phyloP scores from a whole-genome alignment of 805 yeast species.

The Ascoidea rubescens region DNA sequence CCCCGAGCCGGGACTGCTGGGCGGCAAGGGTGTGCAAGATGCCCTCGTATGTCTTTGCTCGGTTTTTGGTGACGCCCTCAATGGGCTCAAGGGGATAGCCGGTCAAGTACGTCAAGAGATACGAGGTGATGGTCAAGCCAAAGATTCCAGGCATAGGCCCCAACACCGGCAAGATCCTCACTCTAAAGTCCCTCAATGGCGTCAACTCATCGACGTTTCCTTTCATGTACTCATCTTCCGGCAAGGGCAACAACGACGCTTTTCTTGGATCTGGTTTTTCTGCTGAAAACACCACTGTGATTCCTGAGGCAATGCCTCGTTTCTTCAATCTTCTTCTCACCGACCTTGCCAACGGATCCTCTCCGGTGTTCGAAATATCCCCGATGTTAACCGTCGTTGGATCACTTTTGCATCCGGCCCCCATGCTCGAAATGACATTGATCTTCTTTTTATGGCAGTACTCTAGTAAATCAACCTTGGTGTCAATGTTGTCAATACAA shows the following conservation, averaged over 20 bases:
- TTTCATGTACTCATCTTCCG: constrained; percentile 64
- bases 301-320: constrained; percentile 60
- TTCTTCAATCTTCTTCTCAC: constrained; percentile 76
- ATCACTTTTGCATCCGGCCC: constrained; percentile 95
- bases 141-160: constrained; percentile 97
- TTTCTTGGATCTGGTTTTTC: constrained; percentile 96
- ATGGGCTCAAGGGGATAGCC: constrained; percentile 88
- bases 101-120: constrained; percentile 61
- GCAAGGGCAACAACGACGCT: constrained; percentile 75
- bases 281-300: constrained; percentile 82
- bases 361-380: constrained; percentile 82
- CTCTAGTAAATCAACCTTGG: constrained; percentile 82
- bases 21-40: constrained; percentile 74
- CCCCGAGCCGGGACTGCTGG: constrained; percentile 71
- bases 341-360: constrained; percentile 82
- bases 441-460: constrained; percentile 49
- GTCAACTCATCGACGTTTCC: constrained; percentile 82
- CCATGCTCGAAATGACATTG: constrained; percentile 82
- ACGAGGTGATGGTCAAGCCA: constrained; percentile 82
- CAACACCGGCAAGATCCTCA: constrained; percentile 85
- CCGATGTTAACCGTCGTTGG: constrained; percentile 84
- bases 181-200: constrained; percentile 82
- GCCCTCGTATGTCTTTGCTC: constrained; percentile 76
- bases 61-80: constrained; percentile 58
- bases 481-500: constrained; percentile 92